Conservation (phyloP, 1,284 basidiomycete genomes). For the Rhodofomes roseus region DNA sequence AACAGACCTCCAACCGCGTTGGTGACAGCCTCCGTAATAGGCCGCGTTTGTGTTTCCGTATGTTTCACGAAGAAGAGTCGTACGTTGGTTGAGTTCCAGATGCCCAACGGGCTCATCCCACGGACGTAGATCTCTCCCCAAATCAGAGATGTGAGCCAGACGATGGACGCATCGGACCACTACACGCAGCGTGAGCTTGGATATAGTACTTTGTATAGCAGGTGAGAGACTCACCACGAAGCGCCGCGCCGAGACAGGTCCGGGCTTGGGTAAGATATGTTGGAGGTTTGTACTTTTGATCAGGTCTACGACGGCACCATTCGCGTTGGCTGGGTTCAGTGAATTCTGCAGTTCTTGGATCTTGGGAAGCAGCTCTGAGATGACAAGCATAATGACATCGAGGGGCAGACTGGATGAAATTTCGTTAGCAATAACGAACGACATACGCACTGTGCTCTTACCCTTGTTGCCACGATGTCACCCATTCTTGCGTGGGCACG, state of each 20-base stretch:
- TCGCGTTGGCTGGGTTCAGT: slow-evolving; percentile 57
- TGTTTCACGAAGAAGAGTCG: slow-evolving; percentile 89
- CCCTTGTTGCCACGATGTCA: slow-evolving; percentile 87
- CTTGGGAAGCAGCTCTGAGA: slow-evolving; percentile 83
- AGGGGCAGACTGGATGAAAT: slow-evolving; percentile 63
- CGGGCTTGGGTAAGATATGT: slow-evolving; percentile 68
- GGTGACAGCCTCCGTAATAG: slow-evolving; percentile 71
- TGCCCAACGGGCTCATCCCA: slow-evolving; percentile 76
- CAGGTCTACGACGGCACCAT: slow-evolving; percentile 68
- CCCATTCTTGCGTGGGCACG: slow-evolving; percentile 93
- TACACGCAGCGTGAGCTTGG: slow-evolving; percentile 25
- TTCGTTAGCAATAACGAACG: not conserved
- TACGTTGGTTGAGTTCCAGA: slow-evolving; percentile 86
- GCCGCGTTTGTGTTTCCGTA: slow-evolving; percentile 61
- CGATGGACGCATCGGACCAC: slow-evolving; percentile 87
- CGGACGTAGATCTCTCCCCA: slow-evolving; percentile 95
- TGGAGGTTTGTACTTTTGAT: slow-evolving; percentile 59
- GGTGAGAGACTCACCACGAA: slow-evolving; percentile 62
- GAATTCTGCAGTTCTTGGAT: slow-evolving; percentile 78
- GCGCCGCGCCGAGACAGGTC: slow-evolving; percentile 60
- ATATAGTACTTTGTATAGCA: not conserved
- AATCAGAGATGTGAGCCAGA: slow-evolving; percentile 87
- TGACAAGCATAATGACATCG: slow-evolving; percentile 78
- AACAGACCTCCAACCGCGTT: slow-evolving; percentile 70
- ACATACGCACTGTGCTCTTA: slow-evolving; percentile 27